phyloP scores from a whole-genome alignment of 225 moss, liverwort and hornwort genomes.

The Ulota crispa region DNA sequence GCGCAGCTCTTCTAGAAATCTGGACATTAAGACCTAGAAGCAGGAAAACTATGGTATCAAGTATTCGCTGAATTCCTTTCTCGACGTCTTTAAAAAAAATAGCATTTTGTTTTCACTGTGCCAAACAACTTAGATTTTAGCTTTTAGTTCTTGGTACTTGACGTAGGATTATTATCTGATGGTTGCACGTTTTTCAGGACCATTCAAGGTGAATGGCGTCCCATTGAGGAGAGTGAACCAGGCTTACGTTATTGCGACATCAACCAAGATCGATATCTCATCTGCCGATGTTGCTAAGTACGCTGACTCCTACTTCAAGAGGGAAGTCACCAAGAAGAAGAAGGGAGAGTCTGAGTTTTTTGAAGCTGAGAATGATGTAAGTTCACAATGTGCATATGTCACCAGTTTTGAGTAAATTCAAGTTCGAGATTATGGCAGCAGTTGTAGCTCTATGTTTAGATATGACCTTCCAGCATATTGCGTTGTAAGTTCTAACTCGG shows the following conservation, averaged over 20 bases:
- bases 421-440: neutral
- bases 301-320: constrained; percentile 62
- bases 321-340: constrained; percentile 75
- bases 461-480: neutral
- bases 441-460: neutral
- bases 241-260: constrained; percentile 44
- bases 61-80: neutral
- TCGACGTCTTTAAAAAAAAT: too few relatives aligned
- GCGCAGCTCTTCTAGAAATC: neutral
- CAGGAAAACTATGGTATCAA: too few relatives aligned
- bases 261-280: constrained; percentile 35
- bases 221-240: constrained; percentile 47
- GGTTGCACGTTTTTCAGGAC: constrained; percentile 10
- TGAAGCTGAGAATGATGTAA: constrained; percentile 78
- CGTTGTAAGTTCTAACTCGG: neutral
- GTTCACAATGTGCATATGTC: neutral
- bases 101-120: too few relatives aligned
- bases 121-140: too few relatives aligned
- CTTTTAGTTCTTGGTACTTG: neutral
- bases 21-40: neutral
- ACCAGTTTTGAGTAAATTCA: neutral
- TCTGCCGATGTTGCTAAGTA: constrained; percentile 35
- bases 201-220: constrained; percentile 44
- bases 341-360: constrained; percentile 82
- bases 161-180: neutral